phyloP scores from a whole-genome alignment of 1,284 basidiomycete genomes.

The Chiua sp. region DNA sequence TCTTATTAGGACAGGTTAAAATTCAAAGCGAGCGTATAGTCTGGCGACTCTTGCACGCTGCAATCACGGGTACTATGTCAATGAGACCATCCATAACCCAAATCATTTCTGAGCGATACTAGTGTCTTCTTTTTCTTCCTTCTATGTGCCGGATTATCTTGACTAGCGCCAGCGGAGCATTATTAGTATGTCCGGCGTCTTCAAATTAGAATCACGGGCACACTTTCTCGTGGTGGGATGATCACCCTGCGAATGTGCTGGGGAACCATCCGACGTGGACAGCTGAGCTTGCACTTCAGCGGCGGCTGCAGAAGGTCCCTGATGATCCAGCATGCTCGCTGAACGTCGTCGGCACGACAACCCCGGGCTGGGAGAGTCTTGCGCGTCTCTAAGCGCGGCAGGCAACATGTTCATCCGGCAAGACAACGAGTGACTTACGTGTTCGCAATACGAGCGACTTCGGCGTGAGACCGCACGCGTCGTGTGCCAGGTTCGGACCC shows the following conservation, averaged over 20 bases:
- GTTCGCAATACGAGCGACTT: conserved; percentile 73
- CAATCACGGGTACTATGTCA: too few species aligned
- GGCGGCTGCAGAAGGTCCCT: background rate
- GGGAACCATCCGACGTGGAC: background rate
- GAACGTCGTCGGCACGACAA: conserved; percentile 55
- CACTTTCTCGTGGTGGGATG: conserved; percentile 26
- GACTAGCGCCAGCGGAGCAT: background rate
- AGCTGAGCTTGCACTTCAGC: background rate
- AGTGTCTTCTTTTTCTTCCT: conserved; percentile 34
- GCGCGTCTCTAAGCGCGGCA: conserved; percentile 49
- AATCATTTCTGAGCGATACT: conserved; percentile 1
- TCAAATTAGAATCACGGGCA: conserved; percentile 12
- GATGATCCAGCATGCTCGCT: background rate
- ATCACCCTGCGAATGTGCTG: too few species aligned
- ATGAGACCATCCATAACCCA: too few species aligned
- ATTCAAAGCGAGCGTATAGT: too few species aligned
- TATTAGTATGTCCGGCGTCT: background rate
- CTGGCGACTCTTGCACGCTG: too few species aligned
- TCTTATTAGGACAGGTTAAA: too few species aligned
- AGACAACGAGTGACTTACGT: conserved; percentile 52
- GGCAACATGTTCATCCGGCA: background rate
- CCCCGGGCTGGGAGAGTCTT: conserved; percentile 70
- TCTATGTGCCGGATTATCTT: conserved; percentile 13
- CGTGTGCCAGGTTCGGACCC: conserved; percentile 67
- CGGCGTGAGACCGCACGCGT: conserved; percentile 61